Evolutionary conservation across 1,139 yeast genomes (phyloP).

Genomic region (Sugiyamaella neomexicana): DNA sequence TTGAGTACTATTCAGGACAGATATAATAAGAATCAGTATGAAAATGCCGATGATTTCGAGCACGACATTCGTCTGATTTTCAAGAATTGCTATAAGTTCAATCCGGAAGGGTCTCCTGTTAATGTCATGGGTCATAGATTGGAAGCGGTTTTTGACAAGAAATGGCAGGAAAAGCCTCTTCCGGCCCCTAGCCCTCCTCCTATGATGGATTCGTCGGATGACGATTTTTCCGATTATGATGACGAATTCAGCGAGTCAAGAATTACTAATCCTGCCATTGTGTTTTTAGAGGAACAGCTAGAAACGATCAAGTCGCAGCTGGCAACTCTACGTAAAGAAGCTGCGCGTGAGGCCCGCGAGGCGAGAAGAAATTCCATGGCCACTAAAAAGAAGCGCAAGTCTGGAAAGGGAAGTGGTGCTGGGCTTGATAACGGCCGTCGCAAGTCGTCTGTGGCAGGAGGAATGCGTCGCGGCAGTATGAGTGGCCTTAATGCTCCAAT

Average conservation of each 20-base stretch:
- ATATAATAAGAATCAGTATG: constrained; percentile 81
- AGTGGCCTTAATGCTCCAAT: constrained; percentile 31
- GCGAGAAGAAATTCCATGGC: constrained; percentile 34
- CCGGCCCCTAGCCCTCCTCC: constrained; percentile 63
- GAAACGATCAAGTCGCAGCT: constrained; percentile 83
- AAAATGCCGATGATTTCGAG: constrained; percentile 85
- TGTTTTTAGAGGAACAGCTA: constrained; percentile 82
- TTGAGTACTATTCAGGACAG: constrained; percentile 80
- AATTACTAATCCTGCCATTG: constrained; percentile 84
- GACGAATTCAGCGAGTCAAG: constrained; percentile 68
- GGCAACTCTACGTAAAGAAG: constrained; percentile 73
- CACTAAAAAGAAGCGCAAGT: constrained; percentile 25
- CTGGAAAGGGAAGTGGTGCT: constrained; percentile 22
- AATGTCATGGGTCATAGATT: constrained; percentile 92
- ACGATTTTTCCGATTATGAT: constrained; percentile 53
- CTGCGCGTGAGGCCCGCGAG: constrained; percentile 53
- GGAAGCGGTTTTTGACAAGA: constrained; percentile 80
- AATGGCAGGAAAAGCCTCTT: constrained; percentile 88
- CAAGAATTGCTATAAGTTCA: constrained; percentile 84
- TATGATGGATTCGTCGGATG: constrained; percentile 43
- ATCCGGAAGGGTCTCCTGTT: constrained; percentile 95
- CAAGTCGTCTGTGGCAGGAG: constrained; percentile 1
- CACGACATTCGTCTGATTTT: constrained; percentile 79
- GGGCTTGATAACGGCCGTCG: constrained; percentile 13
- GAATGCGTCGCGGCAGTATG: constrained; percentile 20